Evolutionary conservation across 2,329 filamentous ascomycete species (phyloP).

Genomic region (Colletotrichum orchidophilum): DNA sequence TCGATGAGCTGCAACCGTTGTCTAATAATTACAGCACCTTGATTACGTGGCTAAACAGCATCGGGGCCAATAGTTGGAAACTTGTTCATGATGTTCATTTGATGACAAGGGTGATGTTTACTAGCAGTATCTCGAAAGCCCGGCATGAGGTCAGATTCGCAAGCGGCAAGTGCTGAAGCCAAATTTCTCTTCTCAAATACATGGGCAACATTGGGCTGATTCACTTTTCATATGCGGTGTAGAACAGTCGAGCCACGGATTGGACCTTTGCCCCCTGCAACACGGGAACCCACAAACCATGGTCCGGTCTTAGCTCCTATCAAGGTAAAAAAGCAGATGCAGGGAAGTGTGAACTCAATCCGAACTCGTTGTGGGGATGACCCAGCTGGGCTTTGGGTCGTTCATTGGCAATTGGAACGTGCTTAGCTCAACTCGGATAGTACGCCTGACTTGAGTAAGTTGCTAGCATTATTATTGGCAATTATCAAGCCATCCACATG

Average conservation of each 20-base stretch:
- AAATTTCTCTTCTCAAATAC: constrained; percentile 36
- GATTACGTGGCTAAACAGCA: too few relatives aligned
- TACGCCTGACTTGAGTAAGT: constrained; percentile 39
- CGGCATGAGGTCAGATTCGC: too few relatives aligned
- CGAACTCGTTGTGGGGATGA: constrained; percentile 41
- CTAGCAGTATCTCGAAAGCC: too few relatives aligned
- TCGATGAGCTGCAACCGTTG: neutral
- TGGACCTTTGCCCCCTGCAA: constrained; percentile 38
- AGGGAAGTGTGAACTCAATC: constrained; percentile 38
- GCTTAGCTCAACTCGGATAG: constrained; percentile 38
- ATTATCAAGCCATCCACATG: constrained; percentile 40
- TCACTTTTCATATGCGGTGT: constrained; percentile 33
- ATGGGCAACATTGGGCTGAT: constrained; percentile 37
- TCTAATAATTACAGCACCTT: too few relatives aligned
- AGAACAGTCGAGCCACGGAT: constrained; percentile 39
- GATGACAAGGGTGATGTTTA: too few relatives aligned
- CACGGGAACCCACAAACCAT: neutral
- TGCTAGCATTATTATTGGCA: constrained; percentile 40
- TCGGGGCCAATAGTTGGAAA: too few relatives aligned
- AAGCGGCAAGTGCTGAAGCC: too few relatives aligned
- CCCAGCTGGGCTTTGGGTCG: constrained; percentile 38
- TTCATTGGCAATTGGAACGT: constrained; percentile 42
- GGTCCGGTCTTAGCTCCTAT: constrained; percentile 34
- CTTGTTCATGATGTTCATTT: too few relatives aligned
- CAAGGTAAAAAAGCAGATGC: constrained; percentile 41